Base-by-base conservation (phyloP, 345 rosid species). In the Bruguiera sexangula region DNA sequence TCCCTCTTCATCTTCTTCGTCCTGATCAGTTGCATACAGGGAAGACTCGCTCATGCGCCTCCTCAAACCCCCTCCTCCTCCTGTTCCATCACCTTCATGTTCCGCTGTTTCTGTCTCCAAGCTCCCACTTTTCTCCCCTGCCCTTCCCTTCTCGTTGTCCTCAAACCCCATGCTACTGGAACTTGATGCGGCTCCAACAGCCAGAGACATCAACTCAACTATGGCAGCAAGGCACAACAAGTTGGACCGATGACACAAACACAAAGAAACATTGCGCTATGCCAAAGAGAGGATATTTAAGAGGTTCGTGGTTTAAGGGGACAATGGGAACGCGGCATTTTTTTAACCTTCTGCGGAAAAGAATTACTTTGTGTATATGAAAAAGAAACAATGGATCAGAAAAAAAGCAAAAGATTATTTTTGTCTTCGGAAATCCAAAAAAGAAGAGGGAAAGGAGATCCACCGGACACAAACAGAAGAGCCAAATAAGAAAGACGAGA, bases 1-100 rank as follows among this genome's bases (percentile, higher is more conserved):
- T 48, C n/a, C 67, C 16, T 80, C 88, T 10, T 86, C 93, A 20
- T 84, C 86, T 3, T 86, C 92, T 30, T 89, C 93, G 9, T 89
- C 85, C 7, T 66, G 59, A 58, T 82, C 88, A 27, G 73, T 67
- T 39, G 74, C 79, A 66, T 62, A 66, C 34, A 77, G 31, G 67
- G 90, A 84, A 29, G 82, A 57, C 34, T 85, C 76, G 43, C 81
- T 78, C 85, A 74, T 77, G 19, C 74, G 82, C 50, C 81, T 78
- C 13, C 79, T 83, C n/a, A 66, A 15, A 57, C 15, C 15, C 15
- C 63, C 76, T 50, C 67, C 83, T 69, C 46, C 79, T 43, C 60
- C 79, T 19, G 73, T 89, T 48, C 72, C 85, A n/a, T 70, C 75
- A 22, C 68, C 60, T 20, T 69, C 80, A 8, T 71, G 60, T 61